Conservation (phyloP, 2,329 filamentous ascomycete genomes). For the Botryotinia calthae region DNA sequence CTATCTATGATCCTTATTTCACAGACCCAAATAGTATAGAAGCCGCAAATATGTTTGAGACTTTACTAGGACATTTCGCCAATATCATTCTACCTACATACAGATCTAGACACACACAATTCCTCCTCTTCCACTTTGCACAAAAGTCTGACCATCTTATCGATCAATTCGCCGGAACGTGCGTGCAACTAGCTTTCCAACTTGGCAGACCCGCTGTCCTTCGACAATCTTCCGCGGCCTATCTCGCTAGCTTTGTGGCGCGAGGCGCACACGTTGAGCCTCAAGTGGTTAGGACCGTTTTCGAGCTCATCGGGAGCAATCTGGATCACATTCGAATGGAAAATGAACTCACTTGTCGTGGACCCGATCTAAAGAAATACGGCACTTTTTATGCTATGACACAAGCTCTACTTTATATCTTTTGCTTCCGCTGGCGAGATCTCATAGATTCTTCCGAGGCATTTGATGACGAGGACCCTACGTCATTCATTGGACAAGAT, state of each 20-base stretch:
- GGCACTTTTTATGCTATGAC: constrained; percentile 67
- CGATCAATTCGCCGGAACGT: constrained; percentile 77
- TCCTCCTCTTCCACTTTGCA: constrained; percentile 92
- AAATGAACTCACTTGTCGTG: constrained; percentile 72
- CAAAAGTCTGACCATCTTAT: constrained; percentile 76
- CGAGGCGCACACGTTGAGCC: constrained; percentile 79
- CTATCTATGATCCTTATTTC: constrained; percentile 74
- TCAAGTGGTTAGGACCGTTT: constrained; percentile 76
- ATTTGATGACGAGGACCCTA: constrained; percentile 60
- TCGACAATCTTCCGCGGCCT: constrained; percentile 83
- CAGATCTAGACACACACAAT: constrained; percentile 90
- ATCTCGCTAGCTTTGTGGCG: constrained; percentile 91
- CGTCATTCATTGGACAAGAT: constrained; percentile 64
- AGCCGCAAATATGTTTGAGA: constrained; percentile 71
- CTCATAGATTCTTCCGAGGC: constrained; percentile 61
- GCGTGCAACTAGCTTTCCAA: constrained; percentile 69
- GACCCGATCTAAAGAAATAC: constrained; percentile 73
- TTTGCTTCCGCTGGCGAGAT: constrained; percentile 96
- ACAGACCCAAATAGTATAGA: constrained; percentile 63
- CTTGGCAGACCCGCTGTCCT: constrained; percentile 62
- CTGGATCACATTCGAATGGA: constrained; percentile 71
- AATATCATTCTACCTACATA: constrained; percentile 87
- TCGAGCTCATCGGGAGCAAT: constrained; percentile 73
- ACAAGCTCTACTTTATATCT: constrained; percentile 71
- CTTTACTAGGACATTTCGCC: constrained; percentile 80